Base-by-base conservation (phyloP, 805 yeast genomes). In the Candida yuanshanica region DNA sequence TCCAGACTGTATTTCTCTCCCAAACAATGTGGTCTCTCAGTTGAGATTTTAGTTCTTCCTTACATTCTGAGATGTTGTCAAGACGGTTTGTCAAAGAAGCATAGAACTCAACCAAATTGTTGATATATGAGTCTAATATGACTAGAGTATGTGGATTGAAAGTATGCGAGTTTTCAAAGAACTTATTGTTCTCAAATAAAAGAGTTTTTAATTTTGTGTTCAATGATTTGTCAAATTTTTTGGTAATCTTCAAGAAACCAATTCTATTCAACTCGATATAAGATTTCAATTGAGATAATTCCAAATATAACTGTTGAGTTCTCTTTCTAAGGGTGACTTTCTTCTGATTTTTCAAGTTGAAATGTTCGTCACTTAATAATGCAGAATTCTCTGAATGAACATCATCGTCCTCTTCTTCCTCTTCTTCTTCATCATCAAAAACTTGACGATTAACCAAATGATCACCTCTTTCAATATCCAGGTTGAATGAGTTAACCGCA, bases 1-100 rank as follows among this genome's bases (percentile, higher is more conserved):
- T 80, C 98, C 98, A 90, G 16, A 89, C 95, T 0, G 96, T 90
- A 58, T 86, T 86, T 63, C 98, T 76, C 64, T 90, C 97, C 95
- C 96, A 91, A 16, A 90, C 96, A 36, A 90, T 85, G 59, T 89
- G 95, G 54, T 91, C 97, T 45, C 96, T 75, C 48, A 91, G 65
- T 46, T 72, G 77, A 2, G 80, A 70, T 42, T 77, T 75, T 46
- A 81, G 63, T 52, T 79, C 84, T 4, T 70, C 60, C 49, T 65
- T 72, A 25, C 79, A 77, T 9, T 63, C 52, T 22, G 69, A 75
- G 13, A 72, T 50, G 36, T 55, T 53, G 18, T 52, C 45, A 34
- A 48, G 47, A 34, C 53, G 69, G 48, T 44, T 64, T 45, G 60
- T 73, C 56, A 50, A 72, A 52, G 66, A 60, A 2, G 88, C 81